Evolutionary conservation across 805 yeast species (phyloP).

Genomic region (Ogataea corticis): DNA sequence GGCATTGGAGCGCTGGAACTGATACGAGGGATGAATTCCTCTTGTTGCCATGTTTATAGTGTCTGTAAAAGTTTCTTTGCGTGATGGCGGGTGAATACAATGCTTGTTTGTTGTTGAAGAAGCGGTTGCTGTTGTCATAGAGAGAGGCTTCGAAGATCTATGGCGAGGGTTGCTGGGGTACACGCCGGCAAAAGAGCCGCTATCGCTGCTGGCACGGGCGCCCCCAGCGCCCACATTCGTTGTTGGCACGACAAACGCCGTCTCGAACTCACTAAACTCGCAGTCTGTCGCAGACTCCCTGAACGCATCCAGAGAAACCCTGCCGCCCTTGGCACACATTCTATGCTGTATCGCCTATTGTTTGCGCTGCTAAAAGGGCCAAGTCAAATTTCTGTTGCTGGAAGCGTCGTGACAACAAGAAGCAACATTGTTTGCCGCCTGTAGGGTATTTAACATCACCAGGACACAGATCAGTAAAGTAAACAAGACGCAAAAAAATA

Average conservation of each 20-base stretch:
- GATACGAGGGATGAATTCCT: not conserved
- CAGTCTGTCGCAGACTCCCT: slow-evolving; percentile 6
- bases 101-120: slow-evolving; percentile 1
- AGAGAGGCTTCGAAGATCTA: not conserved
- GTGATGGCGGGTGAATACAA: not conserved
- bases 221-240: too few relatives aligned
- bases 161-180: slow-evolving; percentile 11
- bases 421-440: not conserved
- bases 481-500: not conserved
- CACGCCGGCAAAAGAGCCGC: not conserved
- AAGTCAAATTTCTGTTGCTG: not conserved
- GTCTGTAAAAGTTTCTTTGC: not conserved
- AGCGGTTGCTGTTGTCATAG: not conserved
- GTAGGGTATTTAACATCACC: not conserved
- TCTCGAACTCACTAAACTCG: slow-evolving; percentile 1
- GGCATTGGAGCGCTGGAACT: slow-evolving; percentile 4
- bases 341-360: not conserved
- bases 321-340: slow-evolving; percentile 1
- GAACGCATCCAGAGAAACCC: slow-evolving; percentile 5
- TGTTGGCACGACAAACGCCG: not conserved
- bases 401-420: not conserved
- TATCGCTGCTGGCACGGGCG: not conserved
- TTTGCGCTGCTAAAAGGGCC: not conserved
- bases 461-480: not conserved
- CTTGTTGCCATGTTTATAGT: slow-evolving; percentile 4